Percentiles rank a stretch among this genome's conserved stretches.
phyloP scores from a whole-genome alignment of 345 rosid species.

The Lepidium aucheri region DNA sequence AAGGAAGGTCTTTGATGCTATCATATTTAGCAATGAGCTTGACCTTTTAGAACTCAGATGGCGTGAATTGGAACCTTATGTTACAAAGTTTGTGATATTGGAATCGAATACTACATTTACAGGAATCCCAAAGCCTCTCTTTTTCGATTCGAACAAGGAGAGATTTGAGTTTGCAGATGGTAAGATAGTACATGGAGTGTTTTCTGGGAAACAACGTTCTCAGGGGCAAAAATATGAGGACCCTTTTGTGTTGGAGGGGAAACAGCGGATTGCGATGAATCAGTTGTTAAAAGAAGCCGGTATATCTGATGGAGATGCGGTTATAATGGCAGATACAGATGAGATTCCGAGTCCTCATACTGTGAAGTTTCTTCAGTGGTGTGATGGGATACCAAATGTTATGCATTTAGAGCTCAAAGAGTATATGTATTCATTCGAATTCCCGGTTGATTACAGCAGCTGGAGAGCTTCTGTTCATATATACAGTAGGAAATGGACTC shows the following conservation, averaged over 20 bases:
- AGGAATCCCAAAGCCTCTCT: conserved; percentile 71
- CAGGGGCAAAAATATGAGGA: conserved; percentile 30
- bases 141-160: conserved; percentile 41
- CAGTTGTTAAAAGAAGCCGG: conserved; percentile 53
- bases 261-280: conserved; percentile 63
- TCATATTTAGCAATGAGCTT: conserved; percentile 86
- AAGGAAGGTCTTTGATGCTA: conserved; percentile 58
- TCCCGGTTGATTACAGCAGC: conserved; percentile 80
- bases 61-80: conserved; percentile 63
- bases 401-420: conserved; percentile 71
- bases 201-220: conserved; percentile 41
- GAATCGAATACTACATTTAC: conserved; percentile 93
- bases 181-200: conserved; percentile 56
- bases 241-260: conserved; percentile 60
- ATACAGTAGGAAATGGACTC: conserved; percentile 33
- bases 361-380: conserved; percentile 68
- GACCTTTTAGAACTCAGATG: conserved; percentile 81
- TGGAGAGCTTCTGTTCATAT: conserved; percentile 71
- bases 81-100: conserved; percentile 62
- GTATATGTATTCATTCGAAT: conserved; percentile 86
- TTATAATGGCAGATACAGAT: conserved; percentile 76
- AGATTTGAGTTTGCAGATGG: conserved; percentile 53
- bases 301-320: conserved; percentile 52
- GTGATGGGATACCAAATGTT: conserved; percentile 58
- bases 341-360: conserved; percentile 92